These are phyloP conservation scores for Kodamaea neixiangensis DNA, from an alignment of 805 yeast genomes.

Conservation along the genomic window DNA sequence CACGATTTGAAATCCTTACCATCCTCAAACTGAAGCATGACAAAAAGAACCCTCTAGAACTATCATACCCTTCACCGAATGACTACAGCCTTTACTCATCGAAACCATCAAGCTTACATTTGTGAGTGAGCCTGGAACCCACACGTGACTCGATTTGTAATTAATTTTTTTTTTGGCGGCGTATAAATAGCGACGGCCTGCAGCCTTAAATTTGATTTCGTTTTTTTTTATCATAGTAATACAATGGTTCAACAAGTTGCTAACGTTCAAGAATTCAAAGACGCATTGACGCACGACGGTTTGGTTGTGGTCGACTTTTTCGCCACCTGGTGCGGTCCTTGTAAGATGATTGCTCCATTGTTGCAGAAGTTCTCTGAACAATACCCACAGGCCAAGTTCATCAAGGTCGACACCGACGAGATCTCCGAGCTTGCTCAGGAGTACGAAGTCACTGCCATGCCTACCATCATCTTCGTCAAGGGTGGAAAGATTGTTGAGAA, in stretches of 20 bases:
- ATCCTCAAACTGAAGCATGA: background rate
- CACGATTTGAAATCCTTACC: background rate
- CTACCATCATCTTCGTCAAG: conserved; percentile 74
- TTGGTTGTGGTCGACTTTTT: conserved; percentile 92
- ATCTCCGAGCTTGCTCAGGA: conserved; percentile 74
- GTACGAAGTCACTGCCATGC: conserved; percentile 58
- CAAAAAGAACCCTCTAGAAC: background rate
- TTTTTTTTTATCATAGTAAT: background rate
- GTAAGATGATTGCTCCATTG: conserved; percentile 96
- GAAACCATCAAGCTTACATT: background rate
- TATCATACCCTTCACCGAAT: background rate
- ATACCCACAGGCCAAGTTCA: conserved; percentile 70
- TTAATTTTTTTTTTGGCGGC: background rate
- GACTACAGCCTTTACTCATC: conserved; percentile 1
- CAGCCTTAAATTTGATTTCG: too few relatives aligned
- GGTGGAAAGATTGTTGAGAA: conserved; percentile 75
- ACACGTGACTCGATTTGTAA: conserved; percentile 10
- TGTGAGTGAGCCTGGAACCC: background rate
- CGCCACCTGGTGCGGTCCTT: conserved; percentile 99
- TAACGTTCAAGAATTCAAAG: conserved; percentile 58
- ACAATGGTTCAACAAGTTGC: conserved; percentile 40
- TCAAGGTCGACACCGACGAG: conserved; percentile 91
- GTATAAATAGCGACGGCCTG: conserved; percentile 3
- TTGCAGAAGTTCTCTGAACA: conserved; percentile 76
- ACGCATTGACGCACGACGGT: conserved; percentile 61